phyloP scores from a whole-genome alignment of 2,329 filamentous ascomycete genomes.

The Elsinoe necatrix region DNA sequence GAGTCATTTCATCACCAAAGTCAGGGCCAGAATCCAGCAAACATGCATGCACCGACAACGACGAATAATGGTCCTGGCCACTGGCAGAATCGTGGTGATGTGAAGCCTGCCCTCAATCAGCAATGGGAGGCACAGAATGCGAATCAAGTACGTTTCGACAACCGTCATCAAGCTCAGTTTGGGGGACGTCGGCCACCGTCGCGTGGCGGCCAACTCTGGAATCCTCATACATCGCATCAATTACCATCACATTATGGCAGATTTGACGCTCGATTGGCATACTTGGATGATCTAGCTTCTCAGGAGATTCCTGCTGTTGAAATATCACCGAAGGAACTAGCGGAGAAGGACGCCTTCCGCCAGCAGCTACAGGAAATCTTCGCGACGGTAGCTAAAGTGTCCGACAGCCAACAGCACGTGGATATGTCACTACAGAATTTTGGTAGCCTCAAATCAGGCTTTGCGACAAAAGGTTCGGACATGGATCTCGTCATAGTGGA shows the following conservation, averaged over 20 bases:
- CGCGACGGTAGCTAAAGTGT: slow-evolving; percentile 47
- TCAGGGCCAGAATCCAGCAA: neutral
- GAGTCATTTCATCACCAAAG: neutral
- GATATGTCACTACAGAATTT: slow-evolving; percentile 65
- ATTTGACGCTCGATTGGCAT: slow-evolving; percentile 31
- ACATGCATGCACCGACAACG: neutral
- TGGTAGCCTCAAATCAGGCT: slow-evolving; percentile 74
- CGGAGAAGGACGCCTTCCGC: slow-evolving; percentile 64
- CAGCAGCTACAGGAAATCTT: slow-evolving; percentile 56
- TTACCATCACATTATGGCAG: slow-evolving; percentile 17
- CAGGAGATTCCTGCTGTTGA: slow-evolving; percentile 50
- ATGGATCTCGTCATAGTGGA: slow-evolving; percentile 76
- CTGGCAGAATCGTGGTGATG: neutral
- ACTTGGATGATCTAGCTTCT: slow-evolving; percentile 37
- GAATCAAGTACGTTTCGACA: neutral
- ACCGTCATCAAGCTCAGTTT: neutral
- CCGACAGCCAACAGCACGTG: slow-evolving; percentile 42
- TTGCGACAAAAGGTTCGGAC: slow-evolving; percentile 79
- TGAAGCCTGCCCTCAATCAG: too few species aligned
- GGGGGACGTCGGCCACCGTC: neutral
- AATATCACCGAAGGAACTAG: slow-evolving; percentile 55
- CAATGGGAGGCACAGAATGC: neutral
- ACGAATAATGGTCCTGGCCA: neutral
- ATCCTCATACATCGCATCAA: slow-evolving; percentile 11
- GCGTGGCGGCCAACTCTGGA: neutral